These are phyloP conservation scores for Vitis rotundifolia DNA, from an alignment of 164 flowering plant species.

Conservation along the genomic window DNA sequence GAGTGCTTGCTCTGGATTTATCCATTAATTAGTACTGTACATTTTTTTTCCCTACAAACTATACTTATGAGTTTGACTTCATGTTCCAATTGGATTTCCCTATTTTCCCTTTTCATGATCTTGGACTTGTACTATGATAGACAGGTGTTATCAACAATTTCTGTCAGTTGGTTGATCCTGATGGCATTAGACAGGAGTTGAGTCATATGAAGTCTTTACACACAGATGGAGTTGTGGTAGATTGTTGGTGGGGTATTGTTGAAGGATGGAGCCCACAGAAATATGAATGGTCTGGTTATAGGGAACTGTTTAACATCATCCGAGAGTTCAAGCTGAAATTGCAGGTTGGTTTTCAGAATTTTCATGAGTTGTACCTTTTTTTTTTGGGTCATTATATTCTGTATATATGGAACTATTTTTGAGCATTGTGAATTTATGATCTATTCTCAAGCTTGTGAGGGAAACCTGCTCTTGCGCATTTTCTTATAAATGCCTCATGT, in stretches of 20 bases:
- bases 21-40: background rate
- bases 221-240: conserved; percentile 79
- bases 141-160: conserved; percentile 59
- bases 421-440: background rate
- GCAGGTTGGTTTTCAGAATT: conserved; percentile 41
- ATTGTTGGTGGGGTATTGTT: conserved; percentile 94
- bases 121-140: conserved; percentile 38
- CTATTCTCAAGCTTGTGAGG: background rate
- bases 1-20: background rate
- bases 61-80: background rate
- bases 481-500: too few relatives aligned
- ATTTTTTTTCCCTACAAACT: background rate
- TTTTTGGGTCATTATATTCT: background rate
- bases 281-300: conserved; percentile 83
- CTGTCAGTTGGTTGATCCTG: conserved; percentile 78
- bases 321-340: conserved; percentile 65
- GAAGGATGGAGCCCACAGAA: conserved; percentile 84
- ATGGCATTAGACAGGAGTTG: conserved; percentile 60
- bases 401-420: background rate
- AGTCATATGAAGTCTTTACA: conserved; percentile 64
- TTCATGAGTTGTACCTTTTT: background rate
- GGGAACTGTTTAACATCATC: conserved; percentile 64
- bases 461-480: background rate
- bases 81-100: background rate
- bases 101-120: background rate